Conservation (phyloP, 2,329 filamentous ascomycete genomes). For the Epichloe gansuensis region DNA sequence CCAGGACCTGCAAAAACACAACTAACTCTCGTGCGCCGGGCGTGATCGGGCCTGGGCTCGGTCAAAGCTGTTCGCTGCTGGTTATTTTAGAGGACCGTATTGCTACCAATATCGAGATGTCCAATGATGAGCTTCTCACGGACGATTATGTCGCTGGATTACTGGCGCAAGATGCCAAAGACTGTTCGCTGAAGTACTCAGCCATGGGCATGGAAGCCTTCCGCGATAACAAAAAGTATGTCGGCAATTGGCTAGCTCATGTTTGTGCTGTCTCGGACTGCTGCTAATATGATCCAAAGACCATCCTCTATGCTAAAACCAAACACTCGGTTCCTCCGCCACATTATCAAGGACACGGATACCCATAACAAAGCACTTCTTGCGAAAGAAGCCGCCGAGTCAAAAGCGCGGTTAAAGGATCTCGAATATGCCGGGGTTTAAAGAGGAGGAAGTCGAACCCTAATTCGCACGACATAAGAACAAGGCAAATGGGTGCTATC, state of each 20-base stretch:
- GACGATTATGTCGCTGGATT: conserved; percentile 73
- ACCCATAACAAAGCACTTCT: conserved; percentile 79
- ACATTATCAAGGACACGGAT: conserved; percentile 81
- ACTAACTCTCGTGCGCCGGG: not conserved
- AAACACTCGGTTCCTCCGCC: conserved; percentile 79
- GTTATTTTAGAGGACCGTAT: not conserved
- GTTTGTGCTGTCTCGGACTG: not conserved
- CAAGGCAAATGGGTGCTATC: conserved; percentile 48
- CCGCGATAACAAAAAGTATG: conserved; percentile 34
- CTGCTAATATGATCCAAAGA: conserved; percentile 25
- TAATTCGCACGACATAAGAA: conserved; percentile 38
- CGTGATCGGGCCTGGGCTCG: not conserved
- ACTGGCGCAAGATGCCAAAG: conserved; percentile 68
- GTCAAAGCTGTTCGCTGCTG: not conserved
- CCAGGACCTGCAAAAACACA: not conserved
- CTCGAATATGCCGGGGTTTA: conserved; percentile 37
- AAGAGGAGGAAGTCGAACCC: conserved; percentile 33
- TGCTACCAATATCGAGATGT: conserved; percentile 17
- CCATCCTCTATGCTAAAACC: conserved; percentile 65
- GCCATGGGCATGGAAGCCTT: conserved; percentile 56
- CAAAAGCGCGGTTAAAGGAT: conserved; percentile 54
- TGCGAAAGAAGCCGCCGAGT: conserved; percentile 73
- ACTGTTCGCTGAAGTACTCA: conserved; percentile 62
- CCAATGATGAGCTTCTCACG: conserved; percentile 41
- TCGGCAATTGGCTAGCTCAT: not conserved